Base-by-base conservation (phyloP, 352 stramenopile species). In the Phytopythium boreale region DNA sequence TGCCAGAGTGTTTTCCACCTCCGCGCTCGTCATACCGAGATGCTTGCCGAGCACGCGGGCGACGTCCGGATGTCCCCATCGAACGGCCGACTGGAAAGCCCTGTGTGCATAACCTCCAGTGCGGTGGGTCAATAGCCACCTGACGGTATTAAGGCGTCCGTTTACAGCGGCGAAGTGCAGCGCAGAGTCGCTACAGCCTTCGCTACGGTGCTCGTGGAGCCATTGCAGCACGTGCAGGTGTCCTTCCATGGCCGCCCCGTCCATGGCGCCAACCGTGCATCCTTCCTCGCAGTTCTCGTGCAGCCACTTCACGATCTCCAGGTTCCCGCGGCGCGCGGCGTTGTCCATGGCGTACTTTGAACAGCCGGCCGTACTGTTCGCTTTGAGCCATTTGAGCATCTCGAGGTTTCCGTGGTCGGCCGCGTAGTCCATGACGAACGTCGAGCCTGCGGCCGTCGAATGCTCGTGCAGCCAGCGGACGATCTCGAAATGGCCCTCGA, bases 401-500 rank as follows among this genome's bases (percentile, higher is more conserved):
- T 67, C 52, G 29, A 77, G 41, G 26, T 75, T 59, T 17, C 73
- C 41, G 22, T 67, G 63, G n/a, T 77, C 71, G 20, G 71, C 71
- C 24, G 71, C 71, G 29, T 66, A 75, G 66, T 77, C 71, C 71
- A 77, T 77, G 51, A 77, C 67, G 47, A 72, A 69, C 9, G 70
- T 69, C 56, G 70, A 77, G 26, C 67, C 67, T 3, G 60, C 59
- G 14, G 63, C 70, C 10, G 70, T 62, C 14, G 70, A 77, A 49
- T 77, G 64, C 22, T 68, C 65, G 31, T 69, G 56, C 36, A 75
- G 62, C 71, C 71, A 77, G 22, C 61, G 62, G 15, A 82, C 72
- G 59, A 82, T 66, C 15, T 74, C 62, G 22, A 82, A 75, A 34
- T 82, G 75, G 11, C 71, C 72, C 52, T 80, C 69, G 19, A 78